These are phyloP conservation scores for Trichosporon ovoides DNA, from an alignment of 1,284 basidiomycete genomes.

Conservation along the genomic window DNA sequence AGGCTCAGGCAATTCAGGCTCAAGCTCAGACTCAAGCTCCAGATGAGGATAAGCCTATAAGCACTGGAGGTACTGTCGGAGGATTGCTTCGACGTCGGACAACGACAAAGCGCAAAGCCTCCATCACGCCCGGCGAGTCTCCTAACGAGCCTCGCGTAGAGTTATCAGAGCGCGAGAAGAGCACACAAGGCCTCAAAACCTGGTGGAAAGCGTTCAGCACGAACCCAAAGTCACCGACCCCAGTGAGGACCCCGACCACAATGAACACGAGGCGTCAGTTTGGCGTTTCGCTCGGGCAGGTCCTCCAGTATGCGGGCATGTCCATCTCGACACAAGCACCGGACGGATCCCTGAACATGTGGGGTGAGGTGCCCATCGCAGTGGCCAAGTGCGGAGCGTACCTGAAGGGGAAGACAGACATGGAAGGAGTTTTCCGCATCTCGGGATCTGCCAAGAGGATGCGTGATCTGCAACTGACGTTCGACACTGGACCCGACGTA, in stretches of 20 bases:
- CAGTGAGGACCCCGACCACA: conserved; percentile 8
- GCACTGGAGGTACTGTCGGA: not conserved
- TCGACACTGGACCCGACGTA: conserved; percentile 82
- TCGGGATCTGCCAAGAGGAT: conserved; percentile 90
- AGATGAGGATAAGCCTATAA: conserved; percentile 19
- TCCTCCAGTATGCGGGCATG: conserved; percentile 79
- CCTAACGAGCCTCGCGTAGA: not conserved
- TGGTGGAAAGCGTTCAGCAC: conserved; percentile 70
- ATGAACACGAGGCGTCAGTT: conserved; percentile 58
- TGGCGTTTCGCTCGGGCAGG: conserved; percentile 75
- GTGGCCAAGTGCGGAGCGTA: conserved; percentile 93
- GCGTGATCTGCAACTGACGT: conserved; percentile 85
- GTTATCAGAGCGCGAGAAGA: conserved; percentile 29
- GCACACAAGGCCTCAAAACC: conserved; percentile 57
- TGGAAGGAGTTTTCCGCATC: conserved; percentile 93
- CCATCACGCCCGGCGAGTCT: not conserved
- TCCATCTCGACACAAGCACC: conserved; percentile 89
- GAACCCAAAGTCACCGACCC: conserved; percentile 5
- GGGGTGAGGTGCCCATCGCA: conserved; percentile 92
- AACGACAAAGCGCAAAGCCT: not conserved
- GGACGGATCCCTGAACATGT: conserved; percentile 75
- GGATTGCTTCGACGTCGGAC: not conserved
- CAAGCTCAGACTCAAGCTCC: not conserved
- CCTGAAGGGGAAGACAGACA: conserved; percentile 87
- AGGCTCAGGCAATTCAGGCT: not conserved